phyloP scores from a whole-genome alignment of 352 stramenopile genomes.

The Pythium oligandrum region DNA sequence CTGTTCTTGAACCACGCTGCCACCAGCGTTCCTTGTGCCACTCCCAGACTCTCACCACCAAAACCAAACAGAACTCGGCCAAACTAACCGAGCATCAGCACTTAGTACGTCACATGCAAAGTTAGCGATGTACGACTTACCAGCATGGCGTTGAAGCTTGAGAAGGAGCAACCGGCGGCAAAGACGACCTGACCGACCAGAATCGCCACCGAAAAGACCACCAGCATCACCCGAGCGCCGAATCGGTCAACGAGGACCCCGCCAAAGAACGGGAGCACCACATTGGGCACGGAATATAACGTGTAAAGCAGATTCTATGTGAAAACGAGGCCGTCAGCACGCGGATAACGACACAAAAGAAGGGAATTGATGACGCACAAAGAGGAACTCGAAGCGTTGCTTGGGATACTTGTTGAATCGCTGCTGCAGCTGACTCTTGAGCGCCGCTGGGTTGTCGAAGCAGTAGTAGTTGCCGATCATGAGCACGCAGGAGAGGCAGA shows the following conservation, averaged over 20 bases:
- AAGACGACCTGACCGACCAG: slow-evolving; percentile 86
- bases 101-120: background rate
- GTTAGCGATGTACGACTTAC: slow-evolving; percentile 11
- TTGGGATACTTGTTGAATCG: slow-evolving; percentile 73
- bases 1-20: slow-evolving; percentile 92
- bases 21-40: slow-evolving; percentile 88
- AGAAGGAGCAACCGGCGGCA: slow-evolving; percentile 75
- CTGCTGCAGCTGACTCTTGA: slow-evolving; percentile 86
- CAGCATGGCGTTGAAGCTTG: slow-evolving; percentile 79
- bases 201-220: slow-evolving; percentile 84
- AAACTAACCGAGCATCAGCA: slow-evolving; percentile 37
- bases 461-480: slow-evolving; percentile 92
- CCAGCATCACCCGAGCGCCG: slow-evolving; percentile 77
- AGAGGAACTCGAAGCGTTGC: slow-evolving; percentile 78
- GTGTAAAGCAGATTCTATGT: slow-evolving; percentile 91
- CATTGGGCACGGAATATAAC: slow-evolving; percentile 91
- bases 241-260: slow-evolving; percentile 89
- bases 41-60: slow-evolving; percentile 88
- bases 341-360: slow-evolving; percentile 4
- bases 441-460: slow-evolving; percentile 86
- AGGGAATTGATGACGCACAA: slow-evolving; percentile 27
- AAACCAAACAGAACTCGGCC: slow-evolving; percentile 91
- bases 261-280: slow-evolving; percentile 91
- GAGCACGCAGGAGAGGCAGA: slow-evolving; percentile 82
- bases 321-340: slow-evolving; percentile 5